phyloP scores from a whole-genome alignment of 2,329 filamentous ascomycete genomes.

The Aspergillus spinulosporus region DNA sequence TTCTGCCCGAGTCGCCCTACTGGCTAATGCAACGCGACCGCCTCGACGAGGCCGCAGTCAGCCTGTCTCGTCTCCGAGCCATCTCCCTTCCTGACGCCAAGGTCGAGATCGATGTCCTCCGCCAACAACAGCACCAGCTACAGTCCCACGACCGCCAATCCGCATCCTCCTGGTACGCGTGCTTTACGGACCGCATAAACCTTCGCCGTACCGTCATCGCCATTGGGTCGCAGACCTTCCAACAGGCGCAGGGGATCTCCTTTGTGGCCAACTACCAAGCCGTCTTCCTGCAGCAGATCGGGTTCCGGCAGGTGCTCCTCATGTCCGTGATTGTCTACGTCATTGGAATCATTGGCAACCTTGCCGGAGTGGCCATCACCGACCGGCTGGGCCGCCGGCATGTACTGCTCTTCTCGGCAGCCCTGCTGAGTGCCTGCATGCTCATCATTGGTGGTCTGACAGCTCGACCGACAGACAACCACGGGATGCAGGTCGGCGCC shows the following conservation, averaged over 20 bases:
- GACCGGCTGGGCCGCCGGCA: too few species aligned
- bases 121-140: slow-evolving; percentile 19
- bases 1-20: not conserved
- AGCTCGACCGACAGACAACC: not conserved
- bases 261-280: slow-evolving; percentile 17
- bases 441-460: too few species aligned
- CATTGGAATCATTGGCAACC: too few species aligned
- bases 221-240: slow-evolving; percentile 7
- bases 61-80: not conserved
- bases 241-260: slow-evolving; percentile 11
- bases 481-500: not conserved
- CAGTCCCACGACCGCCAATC: slow-evolving; percentile 25
- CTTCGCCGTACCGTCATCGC: slow-evolving; percentile 1
- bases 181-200: not conserved
- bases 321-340: too few species aligned
- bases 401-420: too few species aligned
- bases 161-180: slow-evolving; percentile 46
- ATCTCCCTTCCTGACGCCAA: slow-evolving; percentile 16
- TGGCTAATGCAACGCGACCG: not conserved
- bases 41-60: not conserved
- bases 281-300: slow-evolving; percentile 15
- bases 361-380: too few species aligned
- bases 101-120: not conserved
- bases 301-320: too few species aligned
- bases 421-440: too few species aligned